These are phyloP conservation scores for Pyrus hybrid DNA, from an alignment of 331 rosid species.

Conservation along the genomic window DNA sequence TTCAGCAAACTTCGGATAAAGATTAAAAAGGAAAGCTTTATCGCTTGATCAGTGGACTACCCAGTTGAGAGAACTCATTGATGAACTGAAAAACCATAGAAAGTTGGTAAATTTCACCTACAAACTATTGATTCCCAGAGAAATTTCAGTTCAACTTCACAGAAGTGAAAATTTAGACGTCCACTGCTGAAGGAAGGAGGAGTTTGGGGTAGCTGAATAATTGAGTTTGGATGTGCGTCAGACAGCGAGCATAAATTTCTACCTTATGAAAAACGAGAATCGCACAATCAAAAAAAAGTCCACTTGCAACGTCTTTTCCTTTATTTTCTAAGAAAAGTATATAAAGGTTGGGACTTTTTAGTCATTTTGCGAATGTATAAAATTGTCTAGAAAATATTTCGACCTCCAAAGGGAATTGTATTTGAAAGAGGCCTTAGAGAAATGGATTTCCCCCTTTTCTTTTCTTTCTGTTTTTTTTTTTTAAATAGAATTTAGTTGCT, in stretches of 20 bases:
- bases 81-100: background rate
- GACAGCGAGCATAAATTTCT: background rate
- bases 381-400: too few relatives aligned
- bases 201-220: background rate
- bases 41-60: background rate
- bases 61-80: background rate
- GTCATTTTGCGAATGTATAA: too few relatives aligned
- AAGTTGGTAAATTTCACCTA: background rate
- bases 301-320: background rate
- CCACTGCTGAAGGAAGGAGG: background rate
- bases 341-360: too few relatives aligned
- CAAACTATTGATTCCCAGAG: background rate
- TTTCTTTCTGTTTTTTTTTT: too few relatives aligned
- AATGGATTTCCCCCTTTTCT: too few relatives aligned
- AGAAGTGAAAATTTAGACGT: background rate
- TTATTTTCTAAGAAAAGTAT: too few relatives aligned
- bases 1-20: slow-evolving; percentile 6
- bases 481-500: too few relatives aligned
- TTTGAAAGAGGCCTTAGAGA: too few relatives aligned
- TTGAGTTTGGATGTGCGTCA: background rate
- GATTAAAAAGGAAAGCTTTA: slow-evolving; percentile 1
- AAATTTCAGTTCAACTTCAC: background rate
- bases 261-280: background rate
- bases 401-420: too few relatives aligned
- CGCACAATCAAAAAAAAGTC: background rate